These are phyloP conservation scores for Eimeria necatrix DNA, from an alignment of 169 alveolate species.

Conservation along the genomic window DNA sequence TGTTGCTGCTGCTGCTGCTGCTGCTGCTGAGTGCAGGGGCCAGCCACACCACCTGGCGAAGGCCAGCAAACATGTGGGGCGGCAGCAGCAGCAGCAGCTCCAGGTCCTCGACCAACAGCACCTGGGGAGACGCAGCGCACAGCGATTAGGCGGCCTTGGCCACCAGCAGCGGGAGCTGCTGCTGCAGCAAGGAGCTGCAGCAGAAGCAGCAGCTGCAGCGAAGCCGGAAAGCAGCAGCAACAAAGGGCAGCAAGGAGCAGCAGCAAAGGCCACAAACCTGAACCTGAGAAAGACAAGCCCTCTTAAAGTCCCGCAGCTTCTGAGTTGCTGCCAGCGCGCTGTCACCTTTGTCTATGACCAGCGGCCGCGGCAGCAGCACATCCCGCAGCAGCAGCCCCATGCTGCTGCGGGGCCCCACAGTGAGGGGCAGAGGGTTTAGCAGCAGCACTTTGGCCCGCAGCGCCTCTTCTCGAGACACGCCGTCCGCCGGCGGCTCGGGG, in stretches of 20 bases:
- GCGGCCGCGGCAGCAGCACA: slow-evolving; percentile 18
- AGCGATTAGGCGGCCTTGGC: too few species aligned
- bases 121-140: slow-evolving; percentile 8
- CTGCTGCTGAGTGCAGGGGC: not conserved
- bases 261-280: slow-evolving; percentile 4
- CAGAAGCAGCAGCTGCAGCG: too few species aligned
- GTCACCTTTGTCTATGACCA: not conserved
- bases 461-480: not conserved
- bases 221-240: too few species aligned
- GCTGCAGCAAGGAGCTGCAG: not conserved
- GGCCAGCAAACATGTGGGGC: slow-evolving; percentile 21
- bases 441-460: not conserved
- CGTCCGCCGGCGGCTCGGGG: not conserved
- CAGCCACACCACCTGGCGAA: slow-evolving; percentile 57
- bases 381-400: not conserved
- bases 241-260: too few species aligned
- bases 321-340: not conserved
- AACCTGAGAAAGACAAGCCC: not conserved
- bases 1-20: too few species aligned
- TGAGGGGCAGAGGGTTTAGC: slow-evolving; percentile 24
- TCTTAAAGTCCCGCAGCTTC: not conserved
- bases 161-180: too few species aligned
- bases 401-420: not conserved
- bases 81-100: slow-evolving; percentile 47
- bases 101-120: slow-evolving; percentile 51